Conservation (phyloP, 2,329 filamentous ascomycete genomes). For the Macrophomina pseudophaseolina region DNA sequence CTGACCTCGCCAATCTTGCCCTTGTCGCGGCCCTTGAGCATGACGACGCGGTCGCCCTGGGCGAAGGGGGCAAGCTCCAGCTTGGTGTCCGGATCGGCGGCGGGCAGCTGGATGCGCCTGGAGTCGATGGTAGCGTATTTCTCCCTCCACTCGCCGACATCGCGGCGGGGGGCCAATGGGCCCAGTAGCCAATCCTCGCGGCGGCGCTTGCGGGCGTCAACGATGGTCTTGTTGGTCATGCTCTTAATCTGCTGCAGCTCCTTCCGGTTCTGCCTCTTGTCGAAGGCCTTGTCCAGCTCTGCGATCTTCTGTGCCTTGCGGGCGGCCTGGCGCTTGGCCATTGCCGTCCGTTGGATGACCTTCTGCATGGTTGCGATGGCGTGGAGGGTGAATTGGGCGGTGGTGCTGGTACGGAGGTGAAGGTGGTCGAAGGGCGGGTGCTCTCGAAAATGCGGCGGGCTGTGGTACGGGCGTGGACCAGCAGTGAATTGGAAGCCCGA, state of each 20-base stretch:
- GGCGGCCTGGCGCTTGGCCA: constrained; percentile 68
- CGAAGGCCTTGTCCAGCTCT: constrained; percentile 34
- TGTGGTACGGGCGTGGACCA: background rate
- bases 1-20: constrained; percentile 81
- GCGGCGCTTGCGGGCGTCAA: constrained; percentile 60
- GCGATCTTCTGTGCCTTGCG: constrained; percentile 39
- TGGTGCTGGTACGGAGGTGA: constrained; percentile 18
- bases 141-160: constrained; percentile 64
- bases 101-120: constrained; percentile 37
- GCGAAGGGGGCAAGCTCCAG: constrained; percentile 41
- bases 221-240: constrained; percentile 45
- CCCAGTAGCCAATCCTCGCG: constrained; percentile 81
- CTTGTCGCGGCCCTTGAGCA: constrained; percentile 77
- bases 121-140: constrained; percentile 63
- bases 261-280: constrained; percentile 34
- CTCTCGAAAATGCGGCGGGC: background rate
- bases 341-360: constrained; percentile 67
- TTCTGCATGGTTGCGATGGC: constrained; percentile 59
- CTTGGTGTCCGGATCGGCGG: constrained; percentile 44
- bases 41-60: constrained; percentile 77
- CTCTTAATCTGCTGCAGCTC: constrained; percentile 20
- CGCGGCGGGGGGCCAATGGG: constrained; percentile 75
- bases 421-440: constrained; percentile 2
- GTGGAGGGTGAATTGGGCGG: background rate
- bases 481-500: too few species aligned